phyloP scores from a whole-genome alignment of 2,329 filamentous ascomycete genomes.

The Neopestalotiopsis sp. region DNA sequence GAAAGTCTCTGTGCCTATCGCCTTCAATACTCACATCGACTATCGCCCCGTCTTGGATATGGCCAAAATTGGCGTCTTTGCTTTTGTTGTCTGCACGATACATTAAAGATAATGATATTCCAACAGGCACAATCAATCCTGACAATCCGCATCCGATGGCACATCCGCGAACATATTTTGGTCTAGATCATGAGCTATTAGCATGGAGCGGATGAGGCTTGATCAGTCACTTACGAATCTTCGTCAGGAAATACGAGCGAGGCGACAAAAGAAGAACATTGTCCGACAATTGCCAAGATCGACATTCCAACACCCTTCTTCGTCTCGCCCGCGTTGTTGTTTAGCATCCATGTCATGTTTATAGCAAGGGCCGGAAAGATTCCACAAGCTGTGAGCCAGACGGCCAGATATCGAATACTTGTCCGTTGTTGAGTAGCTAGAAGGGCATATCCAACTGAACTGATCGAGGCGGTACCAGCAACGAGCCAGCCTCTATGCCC shows the following conservation, averaged over 20 bases:
- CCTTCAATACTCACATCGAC: not conserved
- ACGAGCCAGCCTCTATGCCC: not conserved
- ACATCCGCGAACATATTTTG: not conserved
- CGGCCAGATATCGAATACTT: not conserved
- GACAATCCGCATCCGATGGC: not conserved
- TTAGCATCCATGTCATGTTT: conserved; percentile 2
- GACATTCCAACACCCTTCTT: not conserved
- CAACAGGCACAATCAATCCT: not conserved
- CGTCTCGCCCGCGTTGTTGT: not conserved
- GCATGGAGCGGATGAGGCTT: not conserved
- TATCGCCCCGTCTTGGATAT: not conserved
- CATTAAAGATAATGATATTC: not conserved
- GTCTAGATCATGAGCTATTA: not conserved
- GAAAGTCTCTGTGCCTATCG: not conserved
- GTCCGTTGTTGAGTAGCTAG: not conserved
- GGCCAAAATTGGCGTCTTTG: not conserved
- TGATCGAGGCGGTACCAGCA: not conserved
- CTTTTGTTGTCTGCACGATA: not conserved
- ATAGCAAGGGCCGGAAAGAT: not conserved
- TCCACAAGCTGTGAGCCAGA: not conserved
- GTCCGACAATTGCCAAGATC: not conserved
- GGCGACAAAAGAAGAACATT: not conserved
- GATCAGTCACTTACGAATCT: not conserved
- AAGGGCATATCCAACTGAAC: not conserved
- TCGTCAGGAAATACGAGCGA: not conserved